Conservation (phyloP, 208 protist species). For the Paratrypanosoma confusum region DNA sequence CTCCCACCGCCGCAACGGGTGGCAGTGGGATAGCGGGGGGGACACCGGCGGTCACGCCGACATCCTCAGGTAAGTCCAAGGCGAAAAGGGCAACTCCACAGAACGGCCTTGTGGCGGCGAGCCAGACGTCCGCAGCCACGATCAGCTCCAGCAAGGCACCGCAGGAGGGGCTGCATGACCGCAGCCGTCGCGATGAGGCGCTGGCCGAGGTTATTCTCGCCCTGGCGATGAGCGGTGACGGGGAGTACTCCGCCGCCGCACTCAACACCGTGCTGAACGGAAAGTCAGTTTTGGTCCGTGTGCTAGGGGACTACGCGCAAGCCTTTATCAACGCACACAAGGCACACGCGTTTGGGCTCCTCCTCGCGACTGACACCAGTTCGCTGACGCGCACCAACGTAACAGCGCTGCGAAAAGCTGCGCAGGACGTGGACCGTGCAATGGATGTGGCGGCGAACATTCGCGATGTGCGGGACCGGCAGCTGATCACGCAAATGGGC, state of each 20-base stretch:
- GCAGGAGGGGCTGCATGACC: too few species aligned
- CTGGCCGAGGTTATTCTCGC: conserved; percentile 60
- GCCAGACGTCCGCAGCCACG: too few species aligned
- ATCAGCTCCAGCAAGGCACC: too few species aligned
- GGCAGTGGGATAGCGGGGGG: too few species aligned
- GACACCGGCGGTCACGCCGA: too few species aligned
- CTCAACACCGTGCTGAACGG: conserved; percentile 6
- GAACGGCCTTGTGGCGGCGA: too few species aligned
- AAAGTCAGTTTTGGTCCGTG: conserved; percentile 30
- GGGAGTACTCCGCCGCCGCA: conserved; percentile 11
- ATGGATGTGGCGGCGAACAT: conserved; percentile 56
- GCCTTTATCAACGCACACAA: conserved; percentile 17
- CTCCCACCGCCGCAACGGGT: too few species aligned
- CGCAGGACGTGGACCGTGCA: conserved; percentile 32
- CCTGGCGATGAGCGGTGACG: conserved; percentile 35
- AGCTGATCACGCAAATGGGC: conserved; percentile 43
- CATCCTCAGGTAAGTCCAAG: too few species aligned
- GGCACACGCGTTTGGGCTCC: conserved; percentile 10
- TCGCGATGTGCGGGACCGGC: conserved; percentile 45
- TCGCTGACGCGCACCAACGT: conserved; percentile 27
- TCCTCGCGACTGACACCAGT: conserved; percentile 27
- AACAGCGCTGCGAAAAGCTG: conserved; percentile 16
- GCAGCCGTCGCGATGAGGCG: conserved; percentile 40
- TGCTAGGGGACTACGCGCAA: conserved; percentile 30
- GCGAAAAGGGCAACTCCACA: too few species aligned